Evolutionary conservation across 441 rosid species (phyloP).

Genomic region (Bocquillonia castaneifolia): DNA sequence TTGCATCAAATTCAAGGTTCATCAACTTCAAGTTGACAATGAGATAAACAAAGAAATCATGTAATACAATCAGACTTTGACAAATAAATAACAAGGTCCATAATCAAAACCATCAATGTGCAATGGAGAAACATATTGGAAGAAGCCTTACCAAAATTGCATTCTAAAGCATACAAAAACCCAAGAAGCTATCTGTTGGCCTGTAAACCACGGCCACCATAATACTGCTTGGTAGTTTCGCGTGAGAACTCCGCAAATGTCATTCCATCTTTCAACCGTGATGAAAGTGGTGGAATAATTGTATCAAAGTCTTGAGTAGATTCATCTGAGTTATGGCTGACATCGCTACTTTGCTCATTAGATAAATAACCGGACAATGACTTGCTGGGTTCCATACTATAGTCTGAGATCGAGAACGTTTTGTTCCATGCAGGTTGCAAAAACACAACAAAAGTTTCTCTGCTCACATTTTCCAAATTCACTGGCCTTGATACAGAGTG

Average conservation of each 20-base stretch:
- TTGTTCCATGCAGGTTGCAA: constrained; percentile 85
- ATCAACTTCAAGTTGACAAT: background rate
- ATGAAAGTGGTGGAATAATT: constrained; percentile 62
- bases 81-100: background rate
- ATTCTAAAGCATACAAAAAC: background rate
- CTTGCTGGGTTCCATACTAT: constrained; percentile 27
- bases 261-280: constrained; percentile 80
- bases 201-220: constrained; percentile 78
- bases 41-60: background rate
- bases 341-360: constrained; percentile 20
- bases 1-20: background rate
- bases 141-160: constrained; percentile 12
- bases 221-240: constrained; percentile 80
- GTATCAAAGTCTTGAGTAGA: constrained; percentile 33
- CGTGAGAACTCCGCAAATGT: constrained; percentile 79
- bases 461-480: constrained; percentile 50
- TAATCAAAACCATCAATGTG: background rate
- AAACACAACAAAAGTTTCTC: constrained; percentile 81
- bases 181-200: constrained; percentile 38
- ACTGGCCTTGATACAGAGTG: constrained; percentile 69
- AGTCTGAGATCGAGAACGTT: constrained; percentile 47
- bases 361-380: constrained; percentile 22
- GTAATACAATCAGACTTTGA: background rate
- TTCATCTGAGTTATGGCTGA: constrained; percentile 28
- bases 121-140: background rate